A percentile compares a stretch with the other conserved stretches of the same genome.
phyloP scores from a whole-genome alignment of 2,329 filamentous ascomycete genomes.

The Nigrograna mackinnonii region DNA sequence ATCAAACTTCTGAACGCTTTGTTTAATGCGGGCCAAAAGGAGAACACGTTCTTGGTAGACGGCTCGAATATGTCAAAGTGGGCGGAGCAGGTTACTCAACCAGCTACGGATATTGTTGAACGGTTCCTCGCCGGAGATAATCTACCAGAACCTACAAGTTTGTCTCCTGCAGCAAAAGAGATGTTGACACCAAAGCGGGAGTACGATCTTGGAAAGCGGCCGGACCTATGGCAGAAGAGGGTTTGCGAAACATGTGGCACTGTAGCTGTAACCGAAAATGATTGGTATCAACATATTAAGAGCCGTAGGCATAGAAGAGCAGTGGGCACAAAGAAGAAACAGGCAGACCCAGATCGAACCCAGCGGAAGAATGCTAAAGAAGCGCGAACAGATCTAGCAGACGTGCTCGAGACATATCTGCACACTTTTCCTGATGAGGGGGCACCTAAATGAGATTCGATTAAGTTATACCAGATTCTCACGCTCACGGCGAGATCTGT shows the following conservation, averaged over 20 bases:
- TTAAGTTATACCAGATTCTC: too few species aligned
- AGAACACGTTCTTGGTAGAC: constrained; percentile 77
- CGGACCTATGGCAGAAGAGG: constrained; percentile 54
- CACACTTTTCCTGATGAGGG: too few species aligned
- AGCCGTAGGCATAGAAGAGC: constrained; percentile 57
- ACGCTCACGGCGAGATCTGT: too few species aligned
- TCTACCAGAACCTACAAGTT: constrained; percentile 56
- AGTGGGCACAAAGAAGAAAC: constrained; percentile 31
- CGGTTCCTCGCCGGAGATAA: constrained; percentile 61
- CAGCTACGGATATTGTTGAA: constrained; percentile 64
- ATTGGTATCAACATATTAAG: constrained; percentile 61
- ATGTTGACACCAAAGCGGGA: constrained; percentile 61
- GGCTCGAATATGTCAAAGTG: constrained; percentile 71
- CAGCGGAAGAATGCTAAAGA: too few species aligned
- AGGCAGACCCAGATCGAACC: too few species aligned
- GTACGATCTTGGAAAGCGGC: constrained; percentile 47
- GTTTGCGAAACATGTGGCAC: constrained; percentile 73
- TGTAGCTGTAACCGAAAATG: constrained; percentile 57
- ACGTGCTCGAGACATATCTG: too few species aligned
- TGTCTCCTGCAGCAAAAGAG: constrained; percentile 62
- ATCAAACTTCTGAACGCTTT: constrained; percentile 77
- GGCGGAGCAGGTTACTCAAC: constrained; percentile 64
- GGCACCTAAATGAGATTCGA: too few species aligned
- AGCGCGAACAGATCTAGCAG: too few species aligned
- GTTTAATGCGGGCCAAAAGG: constrained; percentile 54